Evolutionary conservation across 306 rosid species (phyloP).

Genomic region (Vigna nakashimae): DNA sequence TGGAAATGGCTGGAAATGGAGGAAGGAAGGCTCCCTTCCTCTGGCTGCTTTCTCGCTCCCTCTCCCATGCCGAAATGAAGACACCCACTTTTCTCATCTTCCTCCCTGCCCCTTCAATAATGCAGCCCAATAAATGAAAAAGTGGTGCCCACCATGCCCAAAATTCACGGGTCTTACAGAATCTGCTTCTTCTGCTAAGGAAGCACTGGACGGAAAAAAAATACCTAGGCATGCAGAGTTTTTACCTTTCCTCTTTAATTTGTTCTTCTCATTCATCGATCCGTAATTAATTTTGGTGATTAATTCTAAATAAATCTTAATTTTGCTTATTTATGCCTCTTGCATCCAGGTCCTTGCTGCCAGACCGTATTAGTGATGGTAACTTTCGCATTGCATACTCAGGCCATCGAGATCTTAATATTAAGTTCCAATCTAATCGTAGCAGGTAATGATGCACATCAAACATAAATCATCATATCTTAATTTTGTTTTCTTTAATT

Average conservation of each 20-base stretch:
- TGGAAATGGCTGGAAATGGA: too few relatives aligned
- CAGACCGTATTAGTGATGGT: constrained; percentile 72
- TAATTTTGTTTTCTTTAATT: background rate
- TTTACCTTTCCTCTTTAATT: constrained; percentile 14
- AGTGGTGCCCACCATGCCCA: too few relatives aligned
- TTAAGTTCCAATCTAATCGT: constrained; percentile 88
- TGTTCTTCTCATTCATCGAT: background rate
- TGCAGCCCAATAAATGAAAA: too few relatives aligned
- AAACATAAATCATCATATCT: constrained; percentile 13
- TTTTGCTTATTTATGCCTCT: constrained; percentile 37
- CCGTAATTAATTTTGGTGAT: constrained; percentile 10
- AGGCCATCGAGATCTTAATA: constrained; percentile 80
- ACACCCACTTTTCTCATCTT: too few relatives aligned
- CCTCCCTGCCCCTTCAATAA: too few relatives aligned
- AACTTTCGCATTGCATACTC: constrained; percentile 82
- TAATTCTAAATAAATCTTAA: background rate
- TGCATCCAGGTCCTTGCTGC: constrained; percentile 69
- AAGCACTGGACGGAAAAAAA: constrained; percentile 87
- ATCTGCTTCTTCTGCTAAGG: constrained; percentile 76
- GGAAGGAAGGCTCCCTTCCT: too few relatives aligned
- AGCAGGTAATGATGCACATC: constrained; percentile 68
- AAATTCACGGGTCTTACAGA: too few relatives aligned
- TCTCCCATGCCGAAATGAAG: too few relatives aligned
- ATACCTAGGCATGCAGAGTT: constrained; percentile 71
- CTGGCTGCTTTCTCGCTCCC: too few relatives aligned